Conservation (phyloP, 495 filamentous ascomycete genomes). For the Opeltia flavorubescens region DNA sequence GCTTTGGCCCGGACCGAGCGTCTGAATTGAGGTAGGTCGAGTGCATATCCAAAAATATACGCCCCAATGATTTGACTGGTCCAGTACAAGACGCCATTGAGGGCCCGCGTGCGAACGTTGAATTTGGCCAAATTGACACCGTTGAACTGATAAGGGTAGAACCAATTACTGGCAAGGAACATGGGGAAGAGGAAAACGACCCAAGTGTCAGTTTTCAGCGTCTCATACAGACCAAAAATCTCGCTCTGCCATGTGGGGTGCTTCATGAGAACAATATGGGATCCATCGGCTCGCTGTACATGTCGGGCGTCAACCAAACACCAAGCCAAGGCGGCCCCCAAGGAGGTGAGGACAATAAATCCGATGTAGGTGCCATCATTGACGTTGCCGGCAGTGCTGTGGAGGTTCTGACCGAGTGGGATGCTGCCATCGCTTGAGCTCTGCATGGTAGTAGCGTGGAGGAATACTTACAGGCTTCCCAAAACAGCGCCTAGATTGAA, state of each 20-base stretch:
- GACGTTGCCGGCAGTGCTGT: constrained; percentile 25
- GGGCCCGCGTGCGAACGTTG: constrained; percentile 29
- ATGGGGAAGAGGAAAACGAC: constrained; percentile 35
- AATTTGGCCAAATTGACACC: constrained; percentile 35
- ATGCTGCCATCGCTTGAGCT: constrained; percentile 24
- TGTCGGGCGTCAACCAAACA: constrained; percentile 43
- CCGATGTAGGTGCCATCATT: constrained; percentile 37
- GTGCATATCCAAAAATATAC: constrained; percentile 28
- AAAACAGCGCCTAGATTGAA: constrained; percentile 39
- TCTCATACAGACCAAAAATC: constrained; percentile 28
- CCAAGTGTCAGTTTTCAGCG: constrained; percentile 23
- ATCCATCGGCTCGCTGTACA: constrained; percentile 64
- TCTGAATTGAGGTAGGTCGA: constrained; percentile 27
- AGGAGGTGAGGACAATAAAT: constrained; percentile 34
- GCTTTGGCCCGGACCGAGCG: constrained; percentile 27
- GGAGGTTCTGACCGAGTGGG: constrained; percentile 35
- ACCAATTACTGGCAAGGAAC: constrained; percentile 58
- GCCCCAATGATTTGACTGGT: constrained; percentile 38
- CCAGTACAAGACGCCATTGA: constrained; percentile 39
- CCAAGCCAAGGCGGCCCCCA: constrained; percentile 45
- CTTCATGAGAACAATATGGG: constrained; percentile 66
- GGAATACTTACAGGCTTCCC: constrained; percentile 29
- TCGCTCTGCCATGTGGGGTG: constrained; percentile 52
- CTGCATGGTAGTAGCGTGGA: background rate
- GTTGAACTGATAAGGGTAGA: constrained; percentile 61